A percentile compares a stretch with the other conserved stretches of the same genome.
Conservation (phyloP, 257 asterid genomes). For the Anisodus tanguticus region DNA sequence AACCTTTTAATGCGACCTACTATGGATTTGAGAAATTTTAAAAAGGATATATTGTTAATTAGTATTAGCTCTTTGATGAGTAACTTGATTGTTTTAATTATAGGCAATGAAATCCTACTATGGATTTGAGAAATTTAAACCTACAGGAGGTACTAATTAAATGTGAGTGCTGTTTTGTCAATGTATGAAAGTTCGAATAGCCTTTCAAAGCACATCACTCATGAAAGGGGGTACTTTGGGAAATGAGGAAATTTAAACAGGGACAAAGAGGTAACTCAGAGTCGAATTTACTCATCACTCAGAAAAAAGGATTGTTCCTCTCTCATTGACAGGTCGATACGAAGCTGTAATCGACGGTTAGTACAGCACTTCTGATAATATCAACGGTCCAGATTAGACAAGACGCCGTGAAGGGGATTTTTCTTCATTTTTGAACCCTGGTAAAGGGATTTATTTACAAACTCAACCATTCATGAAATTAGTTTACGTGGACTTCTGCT, state of each 20-base stretch:
- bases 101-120: background rate
- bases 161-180: background rate
- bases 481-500: slow-evolving; percentile 4
- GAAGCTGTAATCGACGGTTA: slow-evolving; percentile 42
- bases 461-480: slow-evolving; percentile 27
- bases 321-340: background rate
- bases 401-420: background rate
- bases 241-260: slow-evolving; percentile 29
- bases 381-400: slow-evolving; percentile 37
- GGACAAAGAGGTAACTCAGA: slow-evolving; percentile 55
- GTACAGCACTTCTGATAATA: background rate
- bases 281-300: slow-evolving; percentile 47
- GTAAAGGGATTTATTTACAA: background rate
- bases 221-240: slow-evolving; percentile 27
- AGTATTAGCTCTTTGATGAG: background rate
- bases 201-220: background rate
- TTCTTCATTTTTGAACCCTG: background rate
- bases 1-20: background rate
- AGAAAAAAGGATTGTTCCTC: slow-evolving; percentile 25
- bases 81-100: background rate
- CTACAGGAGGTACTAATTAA: background rate
- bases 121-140: background rate
- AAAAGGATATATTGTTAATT: background rate
- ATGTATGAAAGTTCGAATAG: background rate
- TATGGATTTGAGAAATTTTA: too few species aligned